A percentile compares a stretch with the other conserved stretches of the same genome.
Conservation (phyloP, 2,329 filamentous ascomycete species). For the Aspergillus aculeatinus region DNA sequence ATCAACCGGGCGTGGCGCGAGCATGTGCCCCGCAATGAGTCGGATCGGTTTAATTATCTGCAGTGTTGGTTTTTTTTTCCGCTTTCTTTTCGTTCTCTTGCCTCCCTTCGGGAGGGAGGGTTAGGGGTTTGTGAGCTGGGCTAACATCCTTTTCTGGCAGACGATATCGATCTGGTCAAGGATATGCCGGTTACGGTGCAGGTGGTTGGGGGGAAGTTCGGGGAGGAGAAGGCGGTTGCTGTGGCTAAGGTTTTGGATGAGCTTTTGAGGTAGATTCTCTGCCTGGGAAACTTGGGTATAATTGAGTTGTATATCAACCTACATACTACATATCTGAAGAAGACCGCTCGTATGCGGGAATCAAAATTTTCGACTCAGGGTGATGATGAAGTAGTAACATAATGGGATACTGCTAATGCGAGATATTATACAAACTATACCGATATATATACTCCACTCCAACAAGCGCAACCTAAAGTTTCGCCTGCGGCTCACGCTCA, state of each 20-base stretch:
- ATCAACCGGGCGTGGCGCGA: slow-evolving; percentile 30
- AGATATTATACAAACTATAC: too few species aligned
- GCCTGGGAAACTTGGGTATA: not conserved
- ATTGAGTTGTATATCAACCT: too few species aligned
- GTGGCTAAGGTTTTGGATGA: slow-evolving; percentile 32
- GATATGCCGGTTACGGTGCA: slow-evolving; percentile 35
- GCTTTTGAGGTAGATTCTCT: slow-evolving; percentile 12
- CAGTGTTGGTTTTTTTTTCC: slow-evolving; percentile 18
- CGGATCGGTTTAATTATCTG: slow-evolving; percentile 50
- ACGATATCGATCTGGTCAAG: slow-evolving; percentile 32
- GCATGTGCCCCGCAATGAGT: slow-evolving; percentile 42
- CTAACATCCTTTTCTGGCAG: slow-evolving; percentile 10
- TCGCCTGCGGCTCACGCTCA: slow-evolving; percentile 26
- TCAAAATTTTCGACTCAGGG: too few species aligned
- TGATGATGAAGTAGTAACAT: too few species aligned
- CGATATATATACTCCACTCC: too few species aligned
- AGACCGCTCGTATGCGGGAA: too few species aligned
- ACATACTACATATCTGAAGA: too few species aligned
- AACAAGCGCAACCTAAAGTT: slow-evolving; percentile 17
- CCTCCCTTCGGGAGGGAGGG: too few species aligned
- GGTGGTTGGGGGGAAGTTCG: slow-evolving; percentile 34
- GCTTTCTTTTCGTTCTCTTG: slow-evolving; percentile 7
- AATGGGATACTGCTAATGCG: too few species aligned
- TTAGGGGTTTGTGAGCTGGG: not conserved
- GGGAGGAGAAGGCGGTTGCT: slow-evolving; percentile 34